Conservation (phyloP, 2,329 filamentous ascomycete genomes). For the Paraphaeosphaeria sporulosa region DNA sequence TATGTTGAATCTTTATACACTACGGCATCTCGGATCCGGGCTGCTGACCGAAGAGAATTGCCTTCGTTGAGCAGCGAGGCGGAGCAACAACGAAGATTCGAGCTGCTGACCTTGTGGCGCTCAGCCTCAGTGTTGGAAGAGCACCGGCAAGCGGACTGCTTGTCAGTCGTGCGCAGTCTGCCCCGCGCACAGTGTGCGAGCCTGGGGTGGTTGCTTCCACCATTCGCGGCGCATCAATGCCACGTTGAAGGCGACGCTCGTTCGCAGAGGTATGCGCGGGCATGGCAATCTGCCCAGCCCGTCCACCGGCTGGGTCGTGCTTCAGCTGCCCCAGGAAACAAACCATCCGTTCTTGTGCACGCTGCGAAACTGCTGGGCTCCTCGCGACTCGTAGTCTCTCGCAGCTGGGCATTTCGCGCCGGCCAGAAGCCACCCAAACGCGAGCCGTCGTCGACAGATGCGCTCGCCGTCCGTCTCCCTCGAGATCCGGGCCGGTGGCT, state of each 20-base stretch:
- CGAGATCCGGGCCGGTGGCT: too few relatives aligned
- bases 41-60: slow-evolving; percentile 33
- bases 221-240: background rate
- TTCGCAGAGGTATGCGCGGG: background rate
- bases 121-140: slow-evolving; percentile 37
- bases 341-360: slow-evolving; percentile 24
- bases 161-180: slow-evolving; percentile 1
- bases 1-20: slow-evolving; percentile 19
- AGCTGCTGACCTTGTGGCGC: slow-evolving; percentile 27
- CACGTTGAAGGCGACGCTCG: background rate
- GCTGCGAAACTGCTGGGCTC: slow-evolving; percentile 28
- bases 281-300: background rate
- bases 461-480: too few relatives aligned
- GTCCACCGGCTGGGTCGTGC: background rate
- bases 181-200: slow-evolving; percentile 16
- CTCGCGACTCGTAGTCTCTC: slow-evolving; percentile 13
- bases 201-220: too few relatives aligned
- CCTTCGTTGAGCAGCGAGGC: slow-evolving; percentile 32
- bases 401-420: slow-evolving; percentile 10
- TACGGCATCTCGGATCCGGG: slow-evolving; percentile 27
- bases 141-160: background rate
- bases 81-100: slow-evolving; percentile 36
- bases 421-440: background rate
- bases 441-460: slow-evolving; percentile 11
- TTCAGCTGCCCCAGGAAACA: slow-evolving; percentile 27